These are phyloP conservation scores for Pythium grandisporangium DNA, from an alignment of 352 stramenopile genomes.

Conservation along the genomic window DNA sequence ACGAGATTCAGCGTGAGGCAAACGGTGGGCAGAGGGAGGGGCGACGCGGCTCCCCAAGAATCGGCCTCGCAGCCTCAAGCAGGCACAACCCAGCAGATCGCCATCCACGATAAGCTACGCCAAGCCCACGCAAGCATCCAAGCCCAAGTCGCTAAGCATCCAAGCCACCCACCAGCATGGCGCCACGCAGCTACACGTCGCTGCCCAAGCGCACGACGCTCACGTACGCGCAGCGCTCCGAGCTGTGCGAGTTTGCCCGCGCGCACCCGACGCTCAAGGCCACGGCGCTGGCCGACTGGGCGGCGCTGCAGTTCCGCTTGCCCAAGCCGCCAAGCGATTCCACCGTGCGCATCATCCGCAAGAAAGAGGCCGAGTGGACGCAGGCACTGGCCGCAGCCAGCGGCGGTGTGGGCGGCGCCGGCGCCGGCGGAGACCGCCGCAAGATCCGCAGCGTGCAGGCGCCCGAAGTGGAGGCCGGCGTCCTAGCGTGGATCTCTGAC, in stretches of 20 bases:
- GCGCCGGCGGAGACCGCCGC: conserved; percentile 1
- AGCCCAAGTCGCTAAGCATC: too few species aligned
- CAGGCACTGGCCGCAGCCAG: conserved; percentile 2
- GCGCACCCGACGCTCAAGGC: conserved; percentile 2
- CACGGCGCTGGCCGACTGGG: conserved; percentile 6
- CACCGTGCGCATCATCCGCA: conserved; percentile 8
- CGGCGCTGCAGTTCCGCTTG: conserved; percentile 7
- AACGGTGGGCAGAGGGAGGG: too few species aligned
- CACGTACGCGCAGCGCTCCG: conserved; percentile 12
- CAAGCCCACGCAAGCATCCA: too few species aligned
- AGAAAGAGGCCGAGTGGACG: conserved; percentile 8
- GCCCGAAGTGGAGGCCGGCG: conserved; percentile 8
- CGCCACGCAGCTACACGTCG: conserved; percentile 13
- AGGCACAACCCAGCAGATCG: too few species aligned
- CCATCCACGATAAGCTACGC: too few species aligned
- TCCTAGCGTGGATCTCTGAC: conserved; percentile 11
- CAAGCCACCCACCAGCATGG: too few species aligned
- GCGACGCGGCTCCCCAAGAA: too few species aligned
- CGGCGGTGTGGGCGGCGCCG: not conserved
- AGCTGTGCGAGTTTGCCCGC: conserved; percentile 9
- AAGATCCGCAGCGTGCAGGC: conserved; percentile 5
- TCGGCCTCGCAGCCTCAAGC: too few species aligned
- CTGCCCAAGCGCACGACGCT: conserved; percentile 14
- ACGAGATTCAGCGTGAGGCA: too few species aligned
- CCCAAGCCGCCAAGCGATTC: conserved; percentile 10